Evolutionary conservation across 2,329 filamentous ascomycete genomes (phyloP).

Genomic region (Claviceps capensis): DNA sequence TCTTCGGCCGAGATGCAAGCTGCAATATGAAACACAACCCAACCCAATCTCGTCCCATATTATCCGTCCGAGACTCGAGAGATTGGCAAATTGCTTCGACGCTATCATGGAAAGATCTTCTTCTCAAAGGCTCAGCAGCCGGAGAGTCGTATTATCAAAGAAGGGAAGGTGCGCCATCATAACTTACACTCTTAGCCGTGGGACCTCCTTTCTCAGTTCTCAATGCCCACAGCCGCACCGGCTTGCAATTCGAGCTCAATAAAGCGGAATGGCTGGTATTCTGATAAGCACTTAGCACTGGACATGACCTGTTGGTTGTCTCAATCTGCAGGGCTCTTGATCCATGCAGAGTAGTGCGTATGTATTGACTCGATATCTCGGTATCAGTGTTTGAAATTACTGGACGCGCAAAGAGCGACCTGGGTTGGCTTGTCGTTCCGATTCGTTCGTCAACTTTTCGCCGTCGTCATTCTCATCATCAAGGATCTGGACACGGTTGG

Average conservation of each 20-base stretch:
- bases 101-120: neutral
- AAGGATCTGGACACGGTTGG: neutral
- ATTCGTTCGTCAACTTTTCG: neutral
- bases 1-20: conserved; percentile 5
- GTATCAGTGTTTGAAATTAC: neutral
- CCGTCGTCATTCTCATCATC: no score
- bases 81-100: neutral
- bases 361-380: neutral
- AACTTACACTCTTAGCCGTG: neutral
- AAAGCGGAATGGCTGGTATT: neutral
- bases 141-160: neutral
- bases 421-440: neutral
- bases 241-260: neutral
- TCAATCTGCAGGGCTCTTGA: neutral
- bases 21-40: conserved; percentile 1
- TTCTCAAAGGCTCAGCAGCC: neutral
- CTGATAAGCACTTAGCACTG: neutral
- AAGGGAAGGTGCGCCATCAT: neutral
- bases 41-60: neutral
- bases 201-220: neutral
- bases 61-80: neutral
- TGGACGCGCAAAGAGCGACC: no score
- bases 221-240: neutral
- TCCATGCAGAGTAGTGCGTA: neutral
- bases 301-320: neutral